phyloP scores from a whole-genome alignment of 2,329 filamentous ascomycete genomes.

The Hansfordia pulvinata region DNA sequence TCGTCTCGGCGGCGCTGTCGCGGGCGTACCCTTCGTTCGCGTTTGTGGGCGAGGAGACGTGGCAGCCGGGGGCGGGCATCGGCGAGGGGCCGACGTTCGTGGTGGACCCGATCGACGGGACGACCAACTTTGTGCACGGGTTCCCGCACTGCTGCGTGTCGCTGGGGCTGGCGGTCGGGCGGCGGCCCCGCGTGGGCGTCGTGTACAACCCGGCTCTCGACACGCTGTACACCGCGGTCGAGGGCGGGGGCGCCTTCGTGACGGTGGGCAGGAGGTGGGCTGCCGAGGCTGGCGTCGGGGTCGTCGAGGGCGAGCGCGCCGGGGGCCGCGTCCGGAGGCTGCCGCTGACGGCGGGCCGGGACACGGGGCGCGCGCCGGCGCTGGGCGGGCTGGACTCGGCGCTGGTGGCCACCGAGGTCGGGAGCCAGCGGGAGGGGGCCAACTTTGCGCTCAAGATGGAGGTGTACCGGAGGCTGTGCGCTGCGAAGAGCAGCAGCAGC shows the following conservation, averaged over 20 bases:
- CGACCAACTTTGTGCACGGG: constrained; percentile 68
- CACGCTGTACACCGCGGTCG: constrained; percentile 54
- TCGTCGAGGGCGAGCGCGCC: no score
- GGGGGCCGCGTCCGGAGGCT: constrained; percentile 24
- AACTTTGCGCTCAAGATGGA: constrained; percentile 59
- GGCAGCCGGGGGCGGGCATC: constrained; percentile 50
- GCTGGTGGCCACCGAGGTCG: constrained; percentile 64
- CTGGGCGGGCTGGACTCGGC: constrained; percentile 46
- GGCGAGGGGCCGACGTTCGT: constrained; percentile 61
- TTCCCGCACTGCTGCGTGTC: constrained; percentile 67
- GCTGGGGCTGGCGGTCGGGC: constrained; percentile 54
- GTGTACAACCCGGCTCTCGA: constrained; percentile 70
- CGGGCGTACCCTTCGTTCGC: constrained; percentile 38
- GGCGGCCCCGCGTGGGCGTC: constrained; percentile 52
- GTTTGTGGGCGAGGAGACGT: constrained; percentile 69
- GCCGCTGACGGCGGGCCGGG: constrained; percentile 28
- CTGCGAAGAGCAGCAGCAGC: constrained; percentile 33
- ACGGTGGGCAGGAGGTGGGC: constrained; percentile 28
- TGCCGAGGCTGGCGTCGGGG: constrained; percentile 19
- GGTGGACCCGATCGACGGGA: constrained; percentile 73
- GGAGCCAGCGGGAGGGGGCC: constrained; percentile 49
- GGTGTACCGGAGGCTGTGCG: constrained; percentile 49
- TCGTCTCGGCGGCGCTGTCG: constrained; percentile 40
- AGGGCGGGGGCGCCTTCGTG: constrained; percentile 52
- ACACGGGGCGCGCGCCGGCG: no score